A percentile compares a stretch with the other conserved stretches of the same genome.
Conservation (phyloP, 2,329 filamentous ascomycete species). For the Talaromyces amestolkiae region DNA sequence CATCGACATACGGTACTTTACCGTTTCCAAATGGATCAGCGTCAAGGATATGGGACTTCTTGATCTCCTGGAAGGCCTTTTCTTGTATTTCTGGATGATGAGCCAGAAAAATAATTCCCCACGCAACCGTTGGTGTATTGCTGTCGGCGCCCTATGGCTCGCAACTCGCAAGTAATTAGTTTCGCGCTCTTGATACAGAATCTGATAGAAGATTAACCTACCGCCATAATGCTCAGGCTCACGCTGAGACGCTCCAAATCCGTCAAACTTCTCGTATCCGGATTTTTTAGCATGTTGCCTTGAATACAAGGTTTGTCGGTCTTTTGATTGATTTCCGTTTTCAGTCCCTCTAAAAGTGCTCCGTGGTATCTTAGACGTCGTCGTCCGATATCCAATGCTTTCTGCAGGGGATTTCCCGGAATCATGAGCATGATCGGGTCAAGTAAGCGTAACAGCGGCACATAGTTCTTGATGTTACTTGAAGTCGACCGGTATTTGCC, state of each 20-base stretch:
- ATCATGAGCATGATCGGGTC: slow-evolving; percentile 14
- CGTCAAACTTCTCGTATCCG: slow-evolving; percentile 17
- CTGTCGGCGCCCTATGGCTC: slow-evolving; percentile 17
- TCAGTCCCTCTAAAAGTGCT: slow-evolving; percentile 9
- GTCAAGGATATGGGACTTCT: slow-evolving; percentile 12
- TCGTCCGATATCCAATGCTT: slow-evolving; percentile 14
- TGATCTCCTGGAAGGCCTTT: slow-evolving; percentile 18
- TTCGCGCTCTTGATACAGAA: no score
- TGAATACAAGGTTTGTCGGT: slow-evolving; percentile 20
- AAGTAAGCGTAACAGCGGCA: slow-evolving; percentile 20
- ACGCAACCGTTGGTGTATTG: slow-evolving; percentile 15
- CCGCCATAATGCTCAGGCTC: slow-evolving; percentile 21
- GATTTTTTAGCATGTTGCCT: slow-evolving; percentile 19
- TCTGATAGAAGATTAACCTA: background rate
- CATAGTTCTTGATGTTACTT: slow-evolving; percentile 20
- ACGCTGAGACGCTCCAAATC: slow-evolving; percentile 16
- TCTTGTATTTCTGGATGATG: slow-evolving; percentile 20
- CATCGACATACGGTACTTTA: slow-evolving; percentile 19
- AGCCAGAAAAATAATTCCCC: slow-evolving; percentile 18
- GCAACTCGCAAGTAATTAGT: no score
- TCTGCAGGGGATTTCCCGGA: slow-evolving; percentile 15
- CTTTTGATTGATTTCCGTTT: slow-evolving; percentile 15
- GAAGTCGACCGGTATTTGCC: slow-evolving; percentile 20
- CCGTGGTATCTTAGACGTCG: slow-evolving; percentile 15
- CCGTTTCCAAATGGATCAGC: slow-evolving; percentile 15